phyloP scores from a whole-genome alignment of 371 early-diverging fungal species.

The Rhizomucor pusillus region DNA sequence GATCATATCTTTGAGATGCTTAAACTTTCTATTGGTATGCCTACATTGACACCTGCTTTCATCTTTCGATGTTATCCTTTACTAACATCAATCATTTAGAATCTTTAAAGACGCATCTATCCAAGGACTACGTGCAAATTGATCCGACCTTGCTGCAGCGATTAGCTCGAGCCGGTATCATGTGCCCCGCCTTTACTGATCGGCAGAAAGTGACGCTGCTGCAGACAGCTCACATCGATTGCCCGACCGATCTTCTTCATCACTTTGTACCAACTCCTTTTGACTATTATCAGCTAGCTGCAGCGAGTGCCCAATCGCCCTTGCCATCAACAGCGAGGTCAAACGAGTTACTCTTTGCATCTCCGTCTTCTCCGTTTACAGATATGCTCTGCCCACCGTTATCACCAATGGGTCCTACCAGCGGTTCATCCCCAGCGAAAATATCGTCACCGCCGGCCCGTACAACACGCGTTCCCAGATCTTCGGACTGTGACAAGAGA shows the following conservation, averaged over 20 bases:
- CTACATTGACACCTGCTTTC: background rate
- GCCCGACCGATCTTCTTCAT: constrained; percentile 24
- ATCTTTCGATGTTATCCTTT: background rate
- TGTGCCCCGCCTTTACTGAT: constrained; percentile 75
- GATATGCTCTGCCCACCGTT: no score
- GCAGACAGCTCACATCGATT: constrained; percentile 38
- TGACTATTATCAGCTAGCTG: background rate
- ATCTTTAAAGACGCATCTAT: constrained; percentile 56
- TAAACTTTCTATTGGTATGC: constrained; percentile 50
- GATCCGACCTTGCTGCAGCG: constrained; percentile 59
- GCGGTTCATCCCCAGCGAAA: no score
- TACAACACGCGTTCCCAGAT: no score
- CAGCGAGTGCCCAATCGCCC: no score
- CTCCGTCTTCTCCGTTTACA: no score
- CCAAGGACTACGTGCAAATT: constrained; percentile 63
- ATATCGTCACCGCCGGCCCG: no score
- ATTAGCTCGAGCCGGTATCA: constrained; percentile 60
- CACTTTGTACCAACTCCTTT: constrained; percentile 5
- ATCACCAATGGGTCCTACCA: no score
- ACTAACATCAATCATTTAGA: constrained; percentile 28
- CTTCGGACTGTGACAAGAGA: no score
- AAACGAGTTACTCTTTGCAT: no score
- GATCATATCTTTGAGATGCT: constrained; percentile 79
- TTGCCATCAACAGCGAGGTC: no score
- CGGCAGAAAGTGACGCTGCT: constrained; percentile 69